Percentiles rank a stretch among this genome's conserved stretches.
phyloP scores from a whole-genome alignment of 2,329 filamentous ascomycete genomes.

The Fusarium acutatum region DNA sequence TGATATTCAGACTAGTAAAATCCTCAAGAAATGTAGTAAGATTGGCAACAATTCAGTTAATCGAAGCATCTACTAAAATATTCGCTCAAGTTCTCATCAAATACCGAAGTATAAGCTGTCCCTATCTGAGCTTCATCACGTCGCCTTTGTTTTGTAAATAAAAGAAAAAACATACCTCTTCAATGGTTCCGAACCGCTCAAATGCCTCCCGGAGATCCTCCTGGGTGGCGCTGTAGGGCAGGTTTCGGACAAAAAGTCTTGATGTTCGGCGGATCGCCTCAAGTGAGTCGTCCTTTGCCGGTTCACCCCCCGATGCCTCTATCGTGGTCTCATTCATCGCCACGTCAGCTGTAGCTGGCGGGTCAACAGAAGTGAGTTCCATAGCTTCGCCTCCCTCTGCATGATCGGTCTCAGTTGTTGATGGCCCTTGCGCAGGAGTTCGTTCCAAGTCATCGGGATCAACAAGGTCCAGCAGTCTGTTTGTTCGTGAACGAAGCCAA shows the following conservation, averaged over 20 bases:
- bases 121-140: constrained; percentile 99
- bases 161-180: constrained; percentile 77
- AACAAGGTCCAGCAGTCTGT: constrained; percentile 82
- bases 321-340: constrained; percentile 39
- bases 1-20: constrained; percentile 23
- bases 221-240: constrained; percentile 82
- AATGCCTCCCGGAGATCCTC: constrained; percentile 80
- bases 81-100: constrained; percentile 91
- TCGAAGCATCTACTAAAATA: constrained; percentile 99
- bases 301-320: constrained; percentile 36
- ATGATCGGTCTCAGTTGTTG: constrained; percentile 23
- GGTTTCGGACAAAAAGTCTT: constrained; percentile 87
- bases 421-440: constrained; percentile 27
- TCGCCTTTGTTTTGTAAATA: constrained; percentile 44
- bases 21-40: constrained; percentile 35
- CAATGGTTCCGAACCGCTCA: constrained; percentile 74
- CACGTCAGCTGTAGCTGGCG: constrained; percentile 26
- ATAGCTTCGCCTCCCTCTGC: constrained; percentile 22
- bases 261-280: constrained; percentile 72
- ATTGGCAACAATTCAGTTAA: constrained; percentile 68
- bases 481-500: constrained; percentile 91
- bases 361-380: constrained; percentile 22
- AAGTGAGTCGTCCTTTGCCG: constrained; percentile 40
- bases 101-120: constrained; percentile 96
- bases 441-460: constrained; percentile 71